These are phyloP conservation scores for Ascoidea rubescens DNA, from an alignment of 805 yeast genomes.

Conservation along the genomic window DNA sequence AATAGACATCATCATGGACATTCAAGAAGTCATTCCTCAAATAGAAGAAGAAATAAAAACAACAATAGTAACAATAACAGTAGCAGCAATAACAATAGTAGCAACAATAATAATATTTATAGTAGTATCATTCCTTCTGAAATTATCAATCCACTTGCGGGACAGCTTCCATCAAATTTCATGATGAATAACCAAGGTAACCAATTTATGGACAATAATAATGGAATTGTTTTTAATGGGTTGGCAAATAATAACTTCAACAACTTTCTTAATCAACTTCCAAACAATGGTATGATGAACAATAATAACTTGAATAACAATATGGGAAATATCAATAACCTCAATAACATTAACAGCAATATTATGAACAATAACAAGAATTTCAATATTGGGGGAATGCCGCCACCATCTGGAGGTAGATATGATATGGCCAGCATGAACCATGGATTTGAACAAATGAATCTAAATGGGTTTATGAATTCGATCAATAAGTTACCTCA, in stretches of 20 bases:
- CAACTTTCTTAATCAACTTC: not conserved
- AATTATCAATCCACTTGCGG: constrained; percentile 2
- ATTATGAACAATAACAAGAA: not conserved
- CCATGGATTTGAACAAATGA: not conserved
- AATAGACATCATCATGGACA: constrained; percentile 16
- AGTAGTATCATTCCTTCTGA: constrained; percentile 3
- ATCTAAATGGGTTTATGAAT: not conserved
- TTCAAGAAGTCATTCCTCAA: constrained; percentile 19
- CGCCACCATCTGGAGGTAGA: not conserved
- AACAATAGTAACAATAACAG: not conserved
- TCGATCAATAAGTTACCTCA: not conserved
- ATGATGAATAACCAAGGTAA: constrained; percentile 4
- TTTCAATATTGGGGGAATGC: not conserved
- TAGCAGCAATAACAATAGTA: not conserved
- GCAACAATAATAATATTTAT: not conserved
- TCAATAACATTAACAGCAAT: not conserved
- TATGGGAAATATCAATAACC: not conserved
- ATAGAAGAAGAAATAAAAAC: constrained; percentile 13
- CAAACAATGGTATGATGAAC: not conserved
- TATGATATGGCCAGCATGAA: not conserved
- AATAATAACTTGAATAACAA: not conserved
- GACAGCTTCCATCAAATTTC: constrained; percentile 5
- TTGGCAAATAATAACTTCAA: not conserved
- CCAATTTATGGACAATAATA: not conserved
- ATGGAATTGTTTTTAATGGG: not conserved